phyloP scores from a whole-genome alignment of 1,139 yeast species.

The Zhuliangozyma blackwelliae region DNA sequence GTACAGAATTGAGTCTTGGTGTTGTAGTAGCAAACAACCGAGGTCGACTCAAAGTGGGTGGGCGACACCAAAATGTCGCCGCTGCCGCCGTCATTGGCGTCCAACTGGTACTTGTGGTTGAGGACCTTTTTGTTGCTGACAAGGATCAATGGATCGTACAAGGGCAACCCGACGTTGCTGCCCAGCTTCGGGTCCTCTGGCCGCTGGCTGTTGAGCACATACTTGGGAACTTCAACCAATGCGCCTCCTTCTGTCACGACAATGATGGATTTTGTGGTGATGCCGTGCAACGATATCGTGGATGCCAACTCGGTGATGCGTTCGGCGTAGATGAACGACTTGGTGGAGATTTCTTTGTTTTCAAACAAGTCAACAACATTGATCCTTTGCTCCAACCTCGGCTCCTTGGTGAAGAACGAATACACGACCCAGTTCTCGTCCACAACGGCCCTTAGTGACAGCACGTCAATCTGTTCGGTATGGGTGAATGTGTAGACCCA shows the following conservation, averaged over 20 bases:
- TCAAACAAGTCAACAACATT: slow-evolving; percentile 79
- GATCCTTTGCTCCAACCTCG: slow-evolving; percentile 54
- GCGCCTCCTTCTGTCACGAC: slow-evolving; percentile 58
- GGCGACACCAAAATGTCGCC: slow-evolving; percentile 46
- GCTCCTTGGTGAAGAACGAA: slow-evolving; percentile 52
- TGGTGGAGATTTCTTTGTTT: slow-evolving; percentile 29
- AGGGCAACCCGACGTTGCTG: slow-evolving; percentile 50
- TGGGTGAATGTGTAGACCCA: slow-evolving; percentile 47
- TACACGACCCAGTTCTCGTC: slow-evolving; percentile 87
- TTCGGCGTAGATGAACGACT: slow-evolving; percentile 62
- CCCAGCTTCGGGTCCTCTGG: slow-evolving; percentile 51
- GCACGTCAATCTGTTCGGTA: slow-evolving; percentile 30
- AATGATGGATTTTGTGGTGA: slow-evolving; percentile 67
- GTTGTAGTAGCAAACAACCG: slow-evolving; percentile 64
- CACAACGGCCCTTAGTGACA: slow-evolving; percentile 49
- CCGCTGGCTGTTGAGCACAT: slow-evolving; percentile 57
- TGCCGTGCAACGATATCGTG: slow-evolving; percentile 67
- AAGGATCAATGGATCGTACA: slow-evolving; percentile 63
- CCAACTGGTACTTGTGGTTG: slow-evolving; percentile 31
- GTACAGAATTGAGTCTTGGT: slow-evolving; percentile 70
- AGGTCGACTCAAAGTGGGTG: slow-evolving; percentile 78
- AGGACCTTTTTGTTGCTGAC: slow-evolving; percentile 41
- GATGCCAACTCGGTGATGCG: slow-evolving; percentile 48
- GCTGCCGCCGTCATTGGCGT: slow-evolving; percentile 13
- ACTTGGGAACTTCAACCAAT: slow-evolving; percentile 69